Base-by-base conservation (phyloP, 306 rosid species). In the Arachis stenosperma region DNA sequence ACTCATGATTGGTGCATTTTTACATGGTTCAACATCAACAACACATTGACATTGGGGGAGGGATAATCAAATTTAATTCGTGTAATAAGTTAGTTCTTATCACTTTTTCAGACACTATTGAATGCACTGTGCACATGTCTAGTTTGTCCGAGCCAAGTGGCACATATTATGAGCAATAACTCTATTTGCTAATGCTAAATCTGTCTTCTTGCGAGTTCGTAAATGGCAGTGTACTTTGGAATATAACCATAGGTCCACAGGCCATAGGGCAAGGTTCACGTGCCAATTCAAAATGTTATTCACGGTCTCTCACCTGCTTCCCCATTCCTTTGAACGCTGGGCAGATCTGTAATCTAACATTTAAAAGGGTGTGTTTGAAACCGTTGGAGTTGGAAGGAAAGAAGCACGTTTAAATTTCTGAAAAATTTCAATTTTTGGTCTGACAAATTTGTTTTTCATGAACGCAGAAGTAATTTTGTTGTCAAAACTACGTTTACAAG, bases 101-200 rank as follows among this genome's bases (percentile, higher is more conserved):
- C 3, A 8, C 8, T 52, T 75, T 57, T 1, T 3, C 13, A 11
- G 3, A 46, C 30, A 13, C 41, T 46, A 44, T 59, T 58, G 67
- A 47, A 70, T 57, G 55, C 75, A 71, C 75, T 33, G 58, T 57
- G 55, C 75, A 57, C 75, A 30, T 46, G 67, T 47, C 37, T 44
- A 29, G 59, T 59, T 67, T 48, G 75, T 48, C 39, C 13, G 55
- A 57, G 44, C 36, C 74, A 44, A 46, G 6, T 8, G 22, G 56
- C 27, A 42, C 50, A 69, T 46, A 65, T 6, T 50, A 11, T 57
- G 0, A 50, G 37, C 8, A 29, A 48, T 55, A 6, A 12, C 7
- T 57, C 9, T 13, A 55, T 27, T 57, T 22, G 27, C 9, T 13
- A 41, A 11, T 11, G 36, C 6, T 70, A 4, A 58, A 58, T 44